Conservation (phyloP, 306 rosid genomes). For the Crotalaria pallida region DNA sequence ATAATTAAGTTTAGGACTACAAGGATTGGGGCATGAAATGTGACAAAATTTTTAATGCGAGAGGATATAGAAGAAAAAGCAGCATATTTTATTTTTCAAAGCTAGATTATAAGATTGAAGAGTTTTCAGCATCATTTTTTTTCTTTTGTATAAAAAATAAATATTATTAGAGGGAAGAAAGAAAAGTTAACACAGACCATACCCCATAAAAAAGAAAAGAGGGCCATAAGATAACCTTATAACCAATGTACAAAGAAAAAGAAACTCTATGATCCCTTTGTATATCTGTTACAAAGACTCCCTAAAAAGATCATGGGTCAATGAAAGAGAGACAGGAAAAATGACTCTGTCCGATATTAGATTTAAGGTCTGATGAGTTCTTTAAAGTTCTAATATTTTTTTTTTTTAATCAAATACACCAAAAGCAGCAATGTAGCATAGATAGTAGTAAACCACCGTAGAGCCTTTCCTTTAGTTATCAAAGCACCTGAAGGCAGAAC, state of each 20-base stretch:
- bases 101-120: neutral
- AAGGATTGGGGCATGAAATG: neutral
- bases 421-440: neutral
- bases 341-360: neutral
- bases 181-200: neutral
- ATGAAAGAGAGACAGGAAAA: neutral
- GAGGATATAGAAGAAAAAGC: neutral
- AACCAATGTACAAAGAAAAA: neutral
- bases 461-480: neutral
- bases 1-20: constrained; percentile 22
- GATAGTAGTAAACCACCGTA: neutral
- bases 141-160: neutral
- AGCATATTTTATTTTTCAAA: neutral
- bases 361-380: neutral
- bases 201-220: neutral
- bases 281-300: neutral
- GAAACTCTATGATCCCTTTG: neutral
- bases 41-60: neutral
- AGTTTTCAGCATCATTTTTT: neutral
- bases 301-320: neutral
- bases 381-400: neutral
- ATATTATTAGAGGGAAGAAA: neutral
- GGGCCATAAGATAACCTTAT: neutral
- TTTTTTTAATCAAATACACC: neutral
- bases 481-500: neutral